Evolutionary conservation across 768 basidiomycete genomes (phyloP).

Genomic region (Mycena filopes): DNA sequence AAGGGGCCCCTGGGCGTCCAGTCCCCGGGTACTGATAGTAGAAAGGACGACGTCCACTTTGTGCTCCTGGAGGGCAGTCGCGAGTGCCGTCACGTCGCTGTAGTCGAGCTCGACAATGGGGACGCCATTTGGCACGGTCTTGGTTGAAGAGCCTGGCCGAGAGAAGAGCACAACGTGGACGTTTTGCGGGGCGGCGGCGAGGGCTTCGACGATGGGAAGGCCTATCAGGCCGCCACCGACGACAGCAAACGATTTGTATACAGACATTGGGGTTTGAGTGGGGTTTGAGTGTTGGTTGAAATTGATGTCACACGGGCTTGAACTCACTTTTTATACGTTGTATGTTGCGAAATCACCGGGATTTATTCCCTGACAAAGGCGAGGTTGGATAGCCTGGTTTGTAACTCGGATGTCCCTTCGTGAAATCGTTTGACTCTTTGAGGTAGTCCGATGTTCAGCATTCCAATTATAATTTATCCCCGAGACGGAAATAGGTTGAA

Average conservation of each 20-base stretch:
- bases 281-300: not conserved
- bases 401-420: too few relatives aligned
- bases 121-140: slow-evolving; percentile 33
- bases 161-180: slow-evolving; percentile 30
- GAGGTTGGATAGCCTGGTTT: too few relatives aligned
- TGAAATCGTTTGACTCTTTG: too few relatives aligned
- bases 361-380: too few relatives aligned
- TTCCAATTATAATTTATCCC: too few relatives aligned
- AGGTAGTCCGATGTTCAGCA: too few relatives aligned
- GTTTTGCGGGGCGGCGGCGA: slow-evolving; percentile 64
- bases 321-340: too few relatives aligned
- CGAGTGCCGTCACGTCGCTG: slow-evolving; percentile 37
- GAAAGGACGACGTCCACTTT: slow-evolving; percentile 48
- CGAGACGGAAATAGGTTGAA: too few relatives aligned
- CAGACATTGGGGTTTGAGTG: not conserved
- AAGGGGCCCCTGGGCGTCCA: slow-evolving; percentile 38
- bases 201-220: slow-evolving; percentile 46
- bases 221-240: slow-evolving; percentile 29
- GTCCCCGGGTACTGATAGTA: slow-evolving; percentile 40
- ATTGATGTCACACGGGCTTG: too few relatives aligned
- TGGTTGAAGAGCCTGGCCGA: slow-evolving; percentile 14
- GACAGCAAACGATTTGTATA: slow-evolving; percentile 7
- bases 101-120: slow-evolving; percentile 41
- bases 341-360: too few relatives aligned
- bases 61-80: slow-evolving; percentile 41